phyloP scores from a whole-genome alignment of 2,329 filamentous ascomycete species.

The Mycogone perniciosa region DNA sequence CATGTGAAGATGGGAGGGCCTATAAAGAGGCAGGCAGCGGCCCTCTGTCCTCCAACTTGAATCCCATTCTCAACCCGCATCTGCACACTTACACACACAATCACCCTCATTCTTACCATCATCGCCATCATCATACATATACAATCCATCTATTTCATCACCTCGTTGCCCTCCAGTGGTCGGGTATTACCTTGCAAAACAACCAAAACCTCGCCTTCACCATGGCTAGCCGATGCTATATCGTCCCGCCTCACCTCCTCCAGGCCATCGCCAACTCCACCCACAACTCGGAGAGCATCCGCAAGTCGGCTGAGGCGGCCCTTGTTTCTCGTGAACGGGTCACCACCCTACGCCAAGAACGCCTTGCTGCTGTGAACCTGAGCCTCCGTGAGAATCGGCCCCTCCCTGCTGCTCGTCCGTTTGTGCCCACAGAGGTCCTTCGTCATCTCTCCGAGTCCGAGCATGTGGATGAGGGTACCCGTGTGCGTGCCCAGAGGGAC shows the following conservation, averaged over 20 bases:
- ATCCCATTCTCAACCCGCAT: background rate
- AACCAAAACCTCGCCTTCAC: background rate
- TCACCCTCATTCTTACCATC: background rate
- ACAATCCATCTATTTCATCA: background rate
- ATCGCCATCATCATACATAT: background rate
- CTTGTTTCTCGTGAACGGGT: constrained; percentile 30
- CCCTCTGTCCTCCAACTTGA: background rate
- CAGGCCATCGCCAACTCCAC: constrained; percentile 35
- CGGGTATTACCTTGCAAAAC: background rate
- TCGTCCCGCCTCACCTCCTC: constrained; percentile 43
- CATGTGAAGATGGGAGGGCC: background rate
- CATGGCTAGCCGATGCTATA: constrained; percentile 29
- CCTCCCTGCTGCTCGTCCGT: constrained; percentile 18
- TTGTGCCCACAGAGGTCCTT: constrained; percentile 36
- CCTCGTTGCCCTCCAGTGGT: background rate
- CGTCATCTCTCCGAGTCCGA: constrained; percentile 32
- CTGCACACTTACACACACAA: background rate
- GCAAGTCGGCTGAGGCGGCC: constrained; percentile 30
- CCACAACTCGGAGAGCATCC: constrained; percentile 30
- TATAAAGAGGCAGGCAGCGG: background rate
- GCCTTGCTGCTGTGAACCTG: constrained; percentile 28
- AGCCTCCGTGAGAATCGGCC: constrained; percentile 24
- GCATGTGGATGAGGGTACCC: constrained; percentile 33
- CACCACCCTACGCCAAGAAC: constrained; percentile 26
- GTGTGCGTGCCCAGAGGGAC: constrained; percentile 31